Conservation (phyloP, 345 rosid species). For the Citrus glauca region DNA sequence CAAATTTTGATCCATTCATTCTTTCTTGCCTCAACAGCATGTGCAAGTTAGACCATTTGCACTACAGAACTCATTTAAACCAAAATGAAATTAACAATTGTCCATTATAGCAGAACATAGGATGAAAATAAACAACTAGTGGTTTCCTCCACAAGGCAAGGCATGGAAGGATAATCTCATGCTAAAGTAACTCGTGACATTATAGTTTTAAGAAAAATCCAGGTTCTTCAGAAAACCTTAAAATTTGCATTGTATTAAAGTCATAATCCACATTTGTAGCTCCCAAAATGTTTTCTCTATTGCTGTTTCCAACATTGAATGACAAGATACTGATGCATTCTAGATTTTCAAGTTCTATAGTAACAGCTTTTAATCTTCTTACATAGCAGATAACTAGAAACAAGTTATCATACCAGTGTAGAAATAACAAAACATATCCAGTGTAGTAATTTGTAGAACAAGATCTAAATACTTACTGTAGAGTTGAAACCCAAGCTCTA, state of each 20-base stretch:
- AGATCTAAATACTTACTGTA: slow-evolving; percentile 59
- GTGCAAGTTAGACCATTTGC: not conserved
- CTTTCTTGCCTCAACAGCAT: not conserved
- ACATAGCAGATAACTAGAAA: not conserved
- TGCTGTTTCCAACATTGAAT: not conserved
- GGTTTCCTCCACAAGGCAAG: not conserved
- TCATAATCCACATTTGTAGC: not conserved
- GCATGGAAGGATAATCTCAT: not conserved
- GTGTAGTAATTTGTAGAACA: slow-evolving; percentile 10
- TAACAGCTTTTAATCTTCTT: not conserved
- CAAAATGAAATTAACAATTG: not conserved
- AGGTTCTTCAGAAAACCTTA: not conserved
- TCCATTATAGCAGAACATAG: not conserved
- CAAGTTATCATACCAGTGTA: not conserved
- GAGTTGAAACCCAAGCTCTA: slow-evolving; percentile 94
- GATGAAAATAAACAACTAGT: not conserved
- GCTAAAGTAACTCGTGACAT: not conserved
- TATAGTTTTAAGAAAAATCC: not conserved
- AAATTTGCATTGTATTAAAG: not conserved
- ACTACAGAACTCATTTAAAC: not conserved
- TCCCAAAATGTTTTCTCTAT: not conserved
- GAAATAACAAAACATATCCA: not conserved
- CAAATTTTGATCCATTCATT: not conserved
- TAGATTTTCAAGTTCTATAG: not conserved
- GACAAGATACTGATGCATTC: not conserved